Evolutionary conservation across 1,284 basidiomycete species (phyloP).

Genomic region (Ustilago sp.): DNA sequence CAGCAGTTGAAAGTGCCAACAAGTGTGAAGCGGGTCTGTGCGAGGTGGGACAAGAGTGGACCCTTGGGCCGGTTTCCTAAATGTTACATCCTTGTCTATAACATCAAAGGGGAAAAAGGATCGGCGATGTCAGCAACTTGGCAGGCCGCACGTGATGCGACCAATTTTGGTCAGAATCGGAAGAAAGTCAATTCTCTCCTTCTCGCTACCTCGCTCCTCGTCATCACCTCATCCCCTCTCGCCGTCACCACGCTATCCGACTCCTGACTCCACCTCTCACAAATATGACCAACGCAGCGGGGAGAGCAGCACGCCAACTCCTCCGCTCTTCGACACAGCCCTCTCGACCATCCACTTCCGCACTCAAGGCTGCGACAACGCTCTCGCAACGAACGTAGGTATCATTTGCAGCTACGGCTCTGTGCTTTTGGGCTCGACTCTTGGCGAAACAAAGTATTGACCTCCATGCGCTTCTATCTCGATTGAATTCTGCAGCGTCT

Average conservation of each 20-base stretch:
- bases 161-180: constrained; percentile 32
- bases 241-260: background rate
- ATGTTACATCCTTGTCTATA: background rate
- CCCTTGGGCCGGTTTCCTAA: constrained; percentile 9
- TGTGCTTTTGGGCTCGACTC: too few species aligned
- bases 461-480: background rate
- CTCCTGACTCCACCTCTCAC: background rate
- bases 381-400: constrained; percentile 25
- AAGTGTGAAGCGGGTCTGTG: constrained; percentile 1
- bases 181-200: constrained; percentile 15
- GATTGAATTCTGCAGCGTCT: constrained; percentile 26
- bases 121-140: background rate
- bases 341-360: constrained; percentile 26
- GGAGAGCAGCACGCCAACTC: constrained; percentile 24
- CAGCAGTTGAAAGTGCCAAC: background rate
- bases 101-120: background rate
- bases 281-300: constrained; percentile 20
- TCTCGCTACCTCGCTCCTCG: background rate
- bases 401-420: background rate
- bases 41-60: constrained; percentile 1
- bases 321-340: constrained; percentile 15
- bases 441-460: background rate
- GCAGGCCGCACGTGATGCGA: constrained; percentile 7
- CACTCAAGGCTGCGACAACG: constrained; percentile 4
- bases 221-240: constrained; percentile 4